These are phyloP conservation scores for Lachancea thermotolerans DNA, from an alignment of 805 yeast species.

Conservation along the genomic window DNA sequence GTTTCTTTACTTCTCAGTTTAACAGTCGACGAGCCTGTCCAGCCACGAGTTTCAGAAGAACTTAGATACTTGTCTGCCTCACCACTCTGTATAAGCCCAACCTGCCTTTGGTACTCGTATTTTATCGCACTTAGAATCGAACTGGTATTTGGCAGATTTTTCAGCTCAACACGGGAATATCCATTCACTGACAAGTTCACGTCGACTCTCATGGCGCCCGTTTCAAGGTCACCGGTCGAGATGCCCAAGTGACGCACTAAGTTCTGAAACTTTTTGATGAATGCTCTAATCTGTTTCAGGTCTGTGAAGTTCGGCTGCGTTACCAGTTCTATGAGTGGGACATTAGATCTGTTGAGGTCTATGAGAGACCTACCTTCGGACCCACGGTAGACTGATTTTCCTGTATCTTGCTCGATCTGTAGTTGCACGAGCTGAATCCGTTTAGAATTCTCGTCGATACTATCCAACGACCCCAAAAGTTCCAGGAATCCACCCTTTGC, in stretches of 20 bases:
- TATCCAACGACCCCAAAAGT: constrained; percentile 48
- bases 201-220: constrained; percentile 93
- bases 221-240: constrained; percentile 85
- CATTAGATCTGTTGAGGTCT: constrained; percentile 79
- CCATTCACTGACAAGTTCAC: constrained; percentile 80
- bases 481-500: constrained; percentile 59
- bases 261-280: constrained; percentile 73
- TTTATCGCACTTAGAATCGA: constrained; percentile 72
- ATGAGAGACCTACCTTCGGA: constrained; percentile 37
- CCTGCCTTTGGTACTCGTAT: constrained; percentile 69
- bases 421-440: constrained; percentile 64
- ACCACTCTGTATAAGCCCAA: constrained; percentile 38
- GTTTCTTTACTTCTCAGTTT: constrained; percentile 71
- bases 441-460: constrained; percentile 37
- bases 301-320: constrained; percentile 79
- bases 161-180: constrained; percentile 76
- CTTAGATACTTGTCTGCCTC: constrained; percentile 25
- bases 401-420: constrained; percentile 95
- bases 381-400: constrained; percentile 56
- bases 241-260: constrained; percentile 61
- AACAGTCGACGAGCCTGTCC: constrained; percentile 74
- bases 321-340: constrained; percentile 84
- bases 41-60: constrained; percentile 71
- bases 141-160: constrained; percentile 78
- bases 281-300: constrained; percentile 63